These are phyloP conservation scores for Stachybotrys chartarum DNA, from an alignment of 2,329 filamentous ascomycete species.

Conservation along the genomic window DNA sequence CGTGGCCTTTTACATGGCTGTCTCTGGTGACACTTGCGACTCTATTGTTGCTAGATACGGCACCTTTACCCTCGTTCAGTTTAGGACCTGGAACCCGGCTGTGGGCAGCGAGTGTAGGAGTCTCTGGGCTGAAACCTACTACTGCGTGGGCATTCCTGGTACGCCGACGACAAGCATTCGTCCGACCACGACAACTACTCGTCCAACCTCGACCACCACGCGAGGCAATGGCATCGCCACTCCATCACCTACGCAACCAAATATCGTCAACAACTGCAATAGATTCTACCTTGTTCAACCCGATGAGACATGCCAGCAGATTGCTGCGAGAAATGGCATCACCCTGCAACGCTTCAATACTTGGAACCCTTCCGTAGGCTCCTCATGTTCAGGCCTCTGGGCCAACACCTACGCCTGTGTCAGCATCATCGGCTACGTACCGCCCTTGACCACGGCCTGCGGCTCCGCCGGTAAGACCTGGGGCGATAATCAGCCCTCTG, in stretches of 20 bases:
- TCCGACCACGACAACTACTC: constrained; percentile 6
- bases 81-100: not conserved
- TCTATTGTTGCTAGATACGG: not conserved
- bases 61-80: not conserved
- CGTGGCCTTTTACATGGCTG: not conserved
- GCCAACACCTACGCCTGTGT: constrained; percentile 2
- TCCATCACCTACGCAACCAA: not conserved
- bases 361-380: constrained; percentile 6
- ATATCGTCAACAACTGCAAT: constrained; percentile 7
- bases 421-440: constrained; percentile 3
- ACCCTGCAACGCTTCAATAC: constrained; percentile 1
- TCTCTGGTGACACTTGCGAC: not conserved
- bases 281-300: constrained; percentile 4
- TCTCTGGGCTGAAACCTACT: not conserved
- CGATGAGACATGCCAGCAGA: not conserved
- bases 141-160: not conserved
- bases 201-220: constrained; percentile 1
- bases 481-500: constrained; percentile 6
- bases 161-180: constrained; percentile 5
- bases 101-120: not conserved
- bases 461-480: not conserved
- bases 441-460: constrained; percentile 1
- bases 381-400: not conserved
- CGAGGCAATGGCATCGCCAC: not conserved
- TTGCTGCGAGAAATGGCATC: constrained; percentile 5